These are phyloP conservation scores for Rhytidhysteron rufulum DNA, from an alignment of 2,329 filamentous ascomycete genomes.

Conservation along the genomic window DNA sequence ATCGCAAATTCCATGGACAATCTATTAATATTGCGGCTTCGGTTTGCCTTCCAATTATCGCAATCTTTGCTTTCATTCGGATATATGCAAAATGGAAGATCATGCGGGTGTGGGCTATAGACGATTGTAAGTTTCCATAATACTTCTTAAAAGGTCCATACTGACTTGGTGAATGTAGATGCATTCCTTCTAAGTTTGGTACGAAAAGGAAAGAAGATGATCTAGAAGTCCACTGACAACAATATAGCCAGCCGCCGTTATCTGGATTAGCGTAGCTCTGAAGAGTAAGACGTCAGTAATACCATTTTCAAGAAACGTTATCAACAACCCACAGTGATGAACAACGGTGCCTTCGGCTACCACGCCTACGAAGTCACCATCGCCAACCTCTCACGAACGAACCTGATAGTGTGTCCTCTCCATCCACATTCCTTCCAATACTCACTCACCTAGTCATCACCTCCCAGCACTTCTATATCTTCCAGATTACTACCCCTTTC, in stretches of 20 bases:
- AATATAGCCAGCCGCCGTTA: not conserved
- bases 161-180: not conserved
- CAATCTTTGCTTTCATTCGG: not conserved
- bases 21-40: not conserved
- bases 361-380: constrained; percentile 5
- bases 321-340: not conserved
- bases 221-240: not conserved
- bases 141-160: not conserved
- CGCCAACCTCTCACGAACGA: constrained; percentile 2
- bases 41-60: not conserved
- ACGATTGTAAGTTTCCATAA: not conserved
- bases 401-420: constrained; percentile 2
- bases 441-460: constrained; percentile 1
- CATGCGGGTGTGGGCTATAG: not conserved
- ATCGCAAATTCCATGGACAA: not conserved
- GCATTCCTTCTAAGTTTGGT: not conserved
- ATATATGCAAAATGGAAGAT: not conserved
- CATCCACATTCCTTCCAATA: not conserved
- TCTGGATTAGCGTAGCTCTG: not conserved
- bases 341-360: not conserved
- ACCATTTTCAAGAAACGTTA: not conserved
- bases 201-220: not conserved
- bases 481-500: not conserved
- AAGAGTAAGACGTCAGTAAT: not conserved
- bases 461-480: not conserved